Evolutionary conservation across 2,329 filamentous ascomycete genomes (phyloP), one percentile per base, ranked within the genome.

Genomic region (Dactylellina parvicollis): DNA sequence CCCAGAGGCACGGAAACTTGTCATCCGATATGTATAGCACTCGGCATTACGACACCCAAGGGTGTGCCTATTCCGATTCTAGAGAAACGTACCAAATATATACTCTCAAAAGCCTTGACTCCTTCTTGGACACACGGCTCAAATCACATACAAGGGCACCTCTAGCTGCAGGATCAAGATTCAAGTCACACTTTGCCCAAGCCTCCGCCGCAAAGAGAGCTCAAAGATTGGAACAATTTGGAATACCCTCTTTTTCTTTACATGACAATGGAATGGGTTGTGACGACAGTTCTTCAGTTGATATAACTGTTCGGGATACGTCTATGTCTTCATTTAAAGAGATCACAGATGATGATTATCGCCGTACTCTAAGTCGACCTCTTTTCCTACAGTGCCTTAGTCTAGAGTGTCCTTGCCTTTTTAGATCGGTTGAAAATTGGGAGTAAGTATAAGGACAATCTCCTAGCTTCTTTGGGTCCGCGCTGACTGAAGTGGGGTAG

Each of bases 361-460:
- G 8, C 18, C n/a, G 8, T 32, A 14, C 9, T 59, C 1, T 14
- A n/a, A 9, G 20, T 32, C 26, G 44, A 9, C 40, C 61, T 3
- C 40, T 38, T 2, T 66, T 66, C 42, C 61, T 66, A 5, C 61
- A 66, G 32, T 66, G 61, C 18, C 50, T 56, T 3, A 49, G 32
- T 28, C 14, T 56, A 8, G 50, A 52, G 12, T 66, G 61, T 38
- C 49, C 49, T 40, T 66, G 16, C 9, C 26, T 66, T 10, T 56
- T 56, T 30, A 2, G 61, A 38, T 56, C 61, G 1, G 24, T 57
- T 20, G 38, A 47, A 56, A n/a, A 22, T n/a, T 66, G 61, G 61
- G 40, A 42, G 61, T 66, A 66, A 49, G 49, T 66, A 4, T 46
- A 18, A 3, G 16, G 8, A 38, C 40, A 22, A n/a, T 10, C 10